Conservation (phyloP, 2,329 filamentous ascomycete genomes). For the Talaromyces sp. region DNA sequence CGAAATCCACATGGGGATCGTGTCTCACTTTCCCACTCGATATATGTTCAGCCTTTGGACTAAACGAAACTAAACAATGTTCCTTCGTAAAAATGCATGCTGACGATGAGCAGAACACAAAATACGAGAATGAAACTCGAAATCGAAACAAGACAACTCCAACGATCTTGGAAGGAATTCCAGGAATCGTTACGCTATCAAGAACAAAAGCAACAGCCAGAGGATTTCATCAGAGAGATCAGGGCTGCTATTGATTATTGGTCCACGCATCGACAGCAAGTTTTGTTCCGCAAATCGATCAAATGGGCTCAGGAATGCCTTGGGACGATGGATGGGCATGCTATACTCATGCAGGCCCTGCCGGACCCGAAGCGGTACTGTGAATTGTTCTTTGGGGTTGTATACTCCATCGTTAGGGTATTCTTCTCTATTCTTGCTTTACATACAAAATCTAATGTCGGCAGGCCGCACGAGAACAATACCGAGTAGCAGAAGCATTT, state of each 20-base stretch:
- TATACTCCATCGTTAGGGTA: slow-evolving; percentile 41
- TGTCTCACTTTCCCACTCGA: slow-evolving; percentile 9
- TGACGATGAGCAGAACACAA: background rate
- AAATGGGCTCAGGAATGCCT: slow-evolving; percentile 32
- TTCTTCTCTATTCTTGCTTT: background rate
- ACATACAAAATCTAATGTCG: background rate
- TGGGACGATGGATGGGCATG: slow-evolving; percentile 33
- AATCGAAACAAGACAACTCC: slow-evolving; percentile 40
- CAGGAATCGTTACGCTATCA: slow-evolving; percentile 30
- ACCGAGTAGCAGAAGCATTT: slow-evolving; percentile 36
- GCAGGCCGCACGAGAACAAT: slow-evolving; percentile 38
- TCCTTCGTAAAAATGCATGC: background rate
- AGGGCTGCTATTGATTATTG: slow-evolving; percentile 31
- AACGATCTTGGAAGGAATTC: slow-evolving; percentile 38
- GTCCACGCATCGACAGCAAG: slow-evolving; percentile 30
- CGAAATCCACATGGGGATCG: background rate
- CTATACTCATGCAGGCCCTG: slow-evolving; percentile 28
- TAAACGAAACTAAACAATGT: background rate
- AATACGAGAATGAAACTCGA: slow-evolving; percentile 30
- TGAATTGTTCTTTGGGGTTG: slow-evolving; percentile 36
- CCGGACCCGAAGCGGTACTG: slow-evolving; percentile 31
- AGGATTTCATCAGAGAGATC: slow-evolving; percentile 33
- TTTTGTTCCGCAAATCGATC: slow-evolving; percentile 29
- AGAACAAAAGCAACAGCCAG: slow-evolving; percentile 30
- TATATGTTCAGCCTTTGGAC: background rate